These are phyloP conservation scores for Tetracladium marchalianum DNA, from an alignment of 495 filamentous ascomycete genomes.

Conservation along the genomic window DNA sequence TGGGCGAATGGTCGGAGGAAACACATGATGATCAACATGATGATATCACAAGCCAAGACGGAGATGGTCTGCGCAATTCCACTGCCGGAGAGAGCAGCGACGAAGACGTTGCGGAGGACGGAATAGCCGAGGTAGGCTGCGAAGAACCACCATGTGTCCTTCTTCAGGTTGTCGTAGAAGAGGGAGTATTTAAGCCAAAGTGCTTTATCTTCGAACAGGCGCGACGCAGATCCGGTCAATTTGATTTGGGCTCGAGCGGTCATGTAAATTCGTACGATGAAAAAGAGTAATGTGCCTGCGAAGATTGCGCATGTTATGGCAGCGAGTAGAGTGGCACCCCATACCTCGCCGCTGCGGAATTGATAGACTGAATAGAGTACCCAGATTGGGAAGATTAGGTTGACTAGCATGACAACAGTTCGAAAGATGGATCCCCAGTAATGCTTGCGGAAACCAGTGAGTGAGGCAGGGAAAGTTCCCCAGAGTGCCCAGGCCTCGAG, in stretches of 20 bases:
- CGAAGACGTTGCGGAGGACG: slow-evolving; percentile 78
- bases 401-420: slow-evolving; percentile 81
- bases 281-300: slow-evolving; percentile 67
- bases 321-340: slow-evolving; percentile 83
- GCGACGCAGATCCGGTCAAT: slow-evolving; percentile 58
- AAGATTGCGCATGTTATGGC: slow-evolving; percentile 72
- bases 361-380: slow-evolving; percentile 94
- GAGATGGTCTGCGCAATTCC: slow-evolving; percentile 70
- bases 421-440: slow-evolving; percentile 89
- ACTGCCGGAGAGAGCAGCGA: slow-evolving; percentile 81
- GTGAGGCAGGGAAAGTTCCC: slow-evolving; percentile 71
- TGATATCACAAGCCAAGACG: slow-evolving; percentile 69
- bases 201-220: slow-evolving; percentile 78
- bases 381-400: slow-evolving; percentile 91
- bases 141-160: slow-evolving; percentile 93
- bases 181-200: slow-evolving; percentile 92
- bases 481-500: slow-evolving; percentile 89
- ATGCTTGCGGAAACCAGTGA: slow-evolving; percentile 81
- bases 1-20: slow-evolving; percentile 63
- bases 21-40: slow-evolving; percentile 26
- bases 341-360: slow-evolving; percentile 87
- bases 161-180: slow-evolving; percentile 94
- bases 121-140: slow-evolving; percentile 86
- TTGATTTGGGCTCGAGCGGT: slow-evolving; percentile 66
- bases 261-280: slow-evolving; percentile 71